These are phyloP conservation scores for Kewa caespitosa DNA, from an alignment of 179 eudicot genomes.

Conservation along the genomic window DNA sequence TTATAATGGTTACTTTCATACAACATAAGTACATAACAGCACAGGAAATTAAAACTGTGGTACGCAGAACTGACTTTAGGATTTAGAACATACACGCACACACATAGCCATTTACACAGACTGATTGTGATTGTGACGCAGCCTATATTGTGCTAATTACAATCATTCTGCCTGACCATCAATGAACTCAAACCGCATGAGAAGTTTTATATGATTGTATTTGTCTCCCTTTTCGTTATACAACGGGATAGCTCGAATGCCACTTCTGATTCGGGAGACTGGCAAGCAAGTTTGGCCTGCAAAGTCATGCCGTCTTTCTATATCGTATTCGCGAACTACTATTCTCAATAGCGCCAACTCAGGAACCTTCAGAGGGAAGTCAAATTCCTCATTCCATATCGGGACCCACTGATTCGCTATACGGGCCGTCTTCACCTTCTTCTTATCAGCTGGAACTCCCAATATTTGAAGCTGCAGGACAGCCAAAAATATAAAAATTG, in stretches of 20 bases:
- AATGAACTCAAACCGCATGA: conserved; percentile 40
- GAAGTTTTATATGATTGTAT: conserved; percentile 48
- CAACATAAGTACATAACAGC: too few relatives aligned
- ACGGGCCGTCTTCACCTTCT: conserved; percentile 36
- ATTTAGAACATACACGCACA: too few relatives aligned
- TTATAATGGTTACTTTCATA: background rate
- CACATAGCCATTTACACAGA: too few relatives aligned
- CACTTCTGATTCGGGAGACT: conserved; percentile 43
- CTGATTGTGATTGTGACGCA: too few relatives aligned
- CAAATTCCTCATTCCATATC: conserved; percentile 53
- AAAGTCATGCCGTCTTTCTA: conserved; percentile 40
- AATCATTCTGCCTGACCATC: background rate
- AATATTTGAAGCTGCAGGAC: conserved; percentile 51
- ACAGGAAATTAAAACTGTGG: too few relatives aligned
- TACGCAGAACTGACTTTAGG: too few relatives aligned
- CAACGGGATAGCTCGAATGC: conserved; percentile 53
- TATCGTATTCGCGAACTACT: conserved; percentile 49
- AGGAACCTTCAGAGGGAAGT: conserved; percentile 51
- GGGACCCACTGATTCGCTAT: conserved; percentile 55
- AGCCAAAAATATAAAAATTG: too few relatives aligned
- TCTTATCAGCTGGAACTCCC: conserved; percentile 43
- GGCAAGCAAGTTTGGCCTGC: conserved; percentile 64
- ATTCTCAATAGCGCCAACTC: conserved; percentile 56
- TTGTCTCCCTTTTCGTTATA: conserved; percentile 40
- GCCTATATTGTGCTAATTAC: background rate